Percentiles rank a stretch among this genome's conserved stretches.
Evolutionary conservation across 75 land plant species (phyloP).

Genomic region (Cryptomeria japonica): DNA sequence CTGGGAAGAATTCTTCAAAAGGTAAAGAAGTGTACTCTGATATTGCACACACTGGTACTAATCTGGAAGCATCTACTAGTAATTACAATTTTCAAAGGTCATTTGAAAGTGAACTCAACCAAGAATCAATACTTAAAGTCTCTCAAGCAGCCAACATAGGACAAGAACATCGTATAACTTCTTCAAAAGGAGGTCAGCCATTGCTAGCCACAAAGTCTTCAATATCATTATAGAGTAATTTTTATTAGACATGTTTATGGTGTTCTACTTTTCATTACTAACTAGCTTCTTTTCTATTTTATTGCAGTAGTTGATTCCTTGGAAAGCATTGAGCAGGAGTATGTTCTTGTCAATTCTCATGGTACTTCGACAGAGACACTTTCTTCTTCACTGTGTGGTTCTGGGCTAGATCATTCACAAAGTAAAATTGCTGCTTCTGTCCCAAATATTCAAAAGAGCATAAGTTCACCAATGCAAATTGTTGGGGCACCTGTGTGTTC

Average conservation of each 20-base stretch:
- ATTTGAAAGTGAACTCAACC: background rate
- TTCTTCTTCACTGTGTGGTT: slow-evolving; percentile 51
- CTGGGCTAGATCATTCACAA: slow-evolving; percentile 29
- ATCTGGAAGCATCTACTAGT: background rate
- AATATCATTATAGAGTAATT: background rate
- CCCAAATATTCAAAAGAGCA: slow-evolving; percentile 12
- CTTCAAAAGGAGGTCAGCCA: slow-evolving; percentile 24
- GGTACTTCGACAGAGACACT: slow-evolving; percentile 45
- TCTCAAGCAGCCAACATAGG: background rate
- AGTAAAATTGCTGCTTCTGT: slow-evolving; percentile 40
- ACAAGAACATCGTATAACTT: background rate
- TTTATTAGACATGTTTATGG: background rate
- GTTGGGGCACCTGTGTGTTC: slow-evolving; percentile 32
- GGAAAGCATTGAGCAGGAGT: slow-evolving; percentile 83
- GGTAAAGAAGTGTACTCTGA: background rate
- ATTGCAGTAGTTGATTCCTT: slow-evolving; percentile 59
- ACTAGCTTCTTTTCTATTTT: slow-evolving; percentile 8
- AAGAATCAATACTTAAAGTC: background rate
- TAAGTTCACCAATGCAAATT: slow-evolving; percentile 61
- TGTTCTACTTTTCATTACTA: background rate
- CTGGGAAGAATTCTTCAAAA: background rate
- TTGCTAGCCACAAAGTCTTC: background rate
- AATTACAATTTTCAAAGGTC: background rate
- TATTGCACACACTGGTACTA: background rate
- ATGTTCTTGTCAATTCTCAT: slow-evolving; percentile 81